phyloP scores from a whole-genome alignment of 225 moss, liverwort and hornwort species.

The Neckera pumila region DNA sequence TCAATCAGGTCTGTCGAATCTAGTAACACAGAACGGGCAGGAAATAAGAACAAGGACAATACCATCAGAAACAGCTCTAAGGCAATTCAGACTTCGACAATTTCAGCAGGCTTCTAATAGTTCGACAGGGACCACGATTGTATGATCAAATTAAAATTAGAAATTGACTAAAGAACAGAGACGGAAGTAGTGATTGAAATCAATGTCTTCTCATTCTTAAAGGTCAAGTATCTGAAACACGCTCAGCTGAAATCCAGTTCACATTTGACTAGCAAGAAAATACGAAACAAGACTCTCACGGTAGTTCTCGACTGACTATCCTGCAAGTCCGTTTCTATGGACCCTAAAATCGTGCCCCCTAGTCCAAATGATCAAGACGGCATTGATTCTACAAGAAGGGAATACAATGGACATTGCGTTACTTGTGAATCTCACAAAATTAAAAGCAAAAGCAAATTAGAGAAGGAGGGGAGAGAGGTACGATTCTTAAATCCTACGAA shows the following conservation, averaged over 20 bases:
- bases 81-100: neutral
- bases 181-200: neutral
- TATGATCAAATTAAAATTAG: neutral
- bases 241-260: neutral
- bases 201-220: neutral
- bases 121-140: neutral
- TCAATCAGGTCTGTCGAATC: constrained; percentile 45
- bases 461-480: neutral
- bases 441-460: neutral
- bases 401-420: neutral
- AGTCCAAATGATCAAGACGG: neutral
- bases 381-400: neutral
- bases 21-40: constrained; percentile 25
- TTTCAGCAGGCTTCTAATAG: neutral
- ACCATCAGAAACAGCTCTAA: neutral
- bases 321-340: neutral
- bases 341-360: neutral
- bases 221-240: neutral
- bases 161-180: neutral
- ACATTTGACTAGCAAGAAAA: neutral
- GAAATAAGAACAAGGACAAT: constrained; percentile 5
- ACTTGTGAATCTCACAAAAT: neutral
- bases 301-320: neutral
- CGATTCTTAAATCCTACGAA: neutral
- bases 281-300: neutral